phyloP scores from a whole-genome alignment of 805 yeast genomes.

The Ogataea polymorpha region DNA sequence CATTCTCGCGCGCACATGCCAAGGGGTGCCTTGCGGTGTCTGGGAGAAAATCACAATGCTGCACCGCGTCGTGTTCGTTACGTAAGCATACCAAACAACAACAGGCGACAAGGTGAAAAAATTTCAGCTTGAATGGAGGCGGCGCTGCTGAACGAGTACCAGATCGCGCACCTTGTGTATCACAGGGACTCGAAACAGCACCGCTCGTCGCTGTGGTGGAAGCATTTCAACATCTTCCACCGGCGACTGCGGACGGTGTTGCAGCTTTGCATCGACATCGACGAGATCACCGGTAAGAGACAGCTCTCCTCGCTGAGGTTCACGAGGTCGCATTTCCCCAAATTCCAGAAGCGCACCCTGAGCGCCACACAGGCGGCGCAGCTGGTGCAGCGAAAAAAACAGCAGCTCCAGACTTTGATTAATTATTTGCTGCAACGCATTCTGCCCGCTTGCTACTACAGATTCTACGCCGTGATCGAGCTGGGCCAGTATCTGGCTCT shows the following conservation, averaged over 20 bases:
- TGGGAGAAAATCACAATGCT: conserved; percentile 1
- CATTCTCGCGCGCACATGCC: conserved; percentile 7
- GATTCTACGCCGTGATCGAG: conserved; percentile 64
- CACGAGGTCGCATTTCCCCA: conserved; percentile 8
- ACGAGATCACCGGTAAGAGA: conserved; percentile 13
- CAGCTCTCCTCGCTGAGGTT: conserved; percentile 13
- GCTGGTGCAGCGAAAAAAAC: conserved; percentile 6
- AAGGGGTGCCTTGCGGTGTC: conserved; percentile 5
- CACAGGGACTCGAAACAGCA: conserved; percentile 80
- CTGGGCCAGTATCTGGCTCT: conserved; percentile 74
- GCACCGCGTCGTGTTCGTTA: conserved; percentile 8
- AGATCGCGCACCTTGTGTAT: conserved; percentile 58
- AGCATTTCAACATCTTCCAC: conserved; percentile 57
- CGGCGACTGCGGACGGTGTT: conserved; percentile 48
- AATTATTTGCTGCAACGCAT: conserved; percentile 34
- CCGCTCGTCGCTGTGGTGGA: conserved; percentile 74
- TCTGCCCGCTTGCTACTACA: conserved; percentile 50
- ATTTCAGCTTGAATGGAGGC: conserved; percentile 1
- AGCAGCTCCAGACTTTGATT: conserved; percentile 12
- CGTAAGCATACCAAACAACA: conserved; percentile 1
- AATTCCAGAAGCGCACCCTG: conserved; percentile 12
- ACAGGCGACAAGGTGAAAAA: not conserved
- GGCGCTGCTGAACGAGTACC: conserved; percentile 45
- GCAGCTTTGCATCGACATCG: conserved; percentile 26
- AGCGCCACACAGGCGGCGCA: conserved; percentile 1